A percentile compares a stretch with the other conserved stretches of the same genome.
These are phyloP conservation scores for Trichoderma cornu-damae DNA, from an alignment of 2,329 filamentous ascomycete genomes.

Conservation along the genomic window DNA sequence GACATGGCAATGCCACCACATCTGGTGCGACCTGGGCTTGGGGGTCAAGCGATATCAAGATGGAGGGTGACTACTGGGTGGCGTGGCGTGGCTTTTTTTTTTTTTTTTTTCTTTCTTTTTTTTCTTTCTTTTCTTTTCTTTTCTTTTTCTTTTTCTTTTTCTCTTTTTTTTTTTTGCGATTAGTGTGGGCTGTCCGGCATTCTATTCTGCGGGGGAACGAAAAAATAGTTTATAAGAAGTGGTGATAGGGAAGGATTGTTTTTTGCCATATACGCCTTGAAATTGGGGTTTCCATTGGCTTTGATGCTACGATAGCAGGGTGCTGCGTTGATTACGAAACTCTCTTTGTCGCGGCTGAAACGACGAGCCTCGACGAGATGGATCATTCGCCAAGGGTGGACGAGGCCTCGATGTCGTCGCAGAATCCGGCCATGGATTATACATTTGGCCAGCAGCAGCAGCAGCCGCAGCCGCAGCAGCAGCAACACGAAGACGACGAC, in stretches of 20 bases:
- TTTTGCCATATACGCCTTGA: neutral
- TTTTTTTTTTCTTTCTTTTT: too few relatives aligned
- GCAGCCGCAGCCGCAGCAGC: neutral
- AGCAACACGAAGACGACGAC: neutral
- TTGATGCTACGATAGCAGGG: neutral
- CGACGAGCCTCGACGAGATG: neutral
- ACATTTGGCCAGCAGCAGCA: neutral
- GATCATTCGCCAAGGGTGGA: neutral
- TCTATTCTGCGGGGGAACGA: constrained; percentile 6
- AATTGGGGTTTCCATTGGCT: too few relatives aligned
- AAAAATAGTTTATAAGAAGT: neutral
- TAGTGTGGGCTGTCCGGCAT: constrained; percentile 5
- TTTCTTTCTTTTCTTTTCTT: too few relatives aligned
- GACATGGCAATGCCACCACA: neutral
- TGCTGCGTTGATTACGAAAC: neutral
- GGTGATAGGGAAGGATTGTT: neutral
- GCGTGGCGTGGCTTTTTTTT: too few relatives aligned
- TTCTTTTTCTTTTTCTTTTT: too few relatives aligned
- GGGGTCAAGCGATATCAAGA: neutral
- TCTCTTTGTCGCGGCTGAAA: neutral
- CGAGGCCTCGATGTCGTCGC: neutral
- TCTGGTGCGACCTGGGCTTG: neutral
- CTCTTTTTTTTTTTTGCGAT: too few relatives aligned
- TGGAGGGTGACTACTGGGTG: neutral
- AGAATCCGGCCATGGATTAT: neutral